Evolutionary conservation across 1,284 basidiomycete species (phyloP), one percentile per base, ranked within the genome.

Genomic region (Apiotrichum gamsii): DNA sequence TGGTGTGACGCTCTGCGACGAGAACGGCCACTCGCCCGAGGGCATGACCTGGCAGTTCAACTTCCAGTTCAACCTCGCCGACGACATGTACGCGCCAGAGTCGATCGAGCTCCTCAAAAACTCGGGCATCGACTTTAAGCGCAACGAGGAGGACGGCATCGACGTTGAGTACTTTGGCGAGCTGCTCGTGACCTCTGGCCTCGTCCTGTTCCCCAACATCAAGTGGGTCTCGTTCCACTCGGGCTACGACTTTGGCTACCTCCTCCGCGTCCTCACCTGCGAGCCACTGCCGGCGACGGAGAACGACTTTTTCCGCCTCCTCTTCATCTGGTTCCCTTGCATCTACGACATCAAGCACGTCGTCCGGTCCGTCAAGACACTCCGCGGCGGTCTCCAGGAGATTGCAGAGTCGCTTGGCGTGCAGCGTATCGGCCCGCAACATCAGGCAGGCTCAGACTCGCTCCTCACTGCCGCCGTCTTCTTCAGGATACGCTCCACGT

Each of bases 171-270:
- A 93, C 68, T 98, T 99, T 75, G 95, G 94, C 40, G 95, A 97
- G 74, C 77, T 97, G 31, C 82, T 98, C 74, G 95, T 97, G 60
- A 96, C 94, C 13, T 93, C 88, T 8, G 94, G 94, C 0, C 75
- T 99, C 55, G 95, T 96, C 13, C 73, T 98, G 53, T 79, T 85
- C 39, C 83, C 86, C 43, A 89, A 95, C 47, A 87, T 89, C 40
- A 93, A 82, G 73, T 99, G 95, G 95, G 85, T 98, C 65, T 93
- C 90, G 18, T 99, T 97, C 72, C 95, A 97, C 70, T 91, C 89
- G 90, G 95, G 94, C 25, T 98, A 98, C 73, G 94, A 99, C 73
- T 98, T 99, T 75, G 94, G 95, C 18, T 99, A 98, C 70, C 85
- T 98, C 60, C 83, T 99, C 72, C 95, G 95, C 71, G 80, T 97